These are phyloP conservation scores for Phytophthora niederhauseri DNA, from an alignment of 352 stramenopile species.

Conservation along the genomic window DNA sequence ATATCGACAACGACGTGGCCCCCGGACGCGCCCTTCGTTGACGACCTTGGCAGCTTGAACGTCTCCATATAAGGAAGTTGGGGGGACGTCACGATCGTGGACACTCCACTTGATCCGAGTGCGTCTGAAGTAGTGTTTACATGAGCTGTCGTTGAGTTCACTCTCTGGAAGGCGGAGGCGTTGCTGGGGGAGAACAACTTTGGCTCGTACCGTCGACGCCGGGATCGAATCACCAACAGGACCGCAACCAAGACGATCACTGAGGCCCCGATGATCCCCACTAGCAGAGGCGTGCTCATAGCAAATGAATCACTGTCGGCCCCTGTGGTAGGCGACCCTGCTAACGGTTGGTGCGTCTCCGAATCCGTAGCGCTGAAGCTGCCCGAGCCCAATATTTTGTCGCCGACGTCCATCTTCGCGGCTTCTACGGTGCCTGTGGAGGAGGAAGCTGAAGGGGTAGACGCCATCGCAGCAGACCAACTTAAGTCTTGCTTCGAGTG, in stretches of 20 bases:
- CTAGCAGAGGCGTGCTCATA: slow-evolving; percentile 14
- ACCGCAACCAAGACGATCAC: slow-evolving; percentile 22
- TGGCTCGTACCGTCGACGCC: slow-evolving; percentile 12
- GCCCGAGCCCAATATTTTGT: neutral
- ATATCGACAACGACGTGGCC: slow-evolving; percentile 20
- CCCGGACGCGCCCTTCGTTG: neutral
- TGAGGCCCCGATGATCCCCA: slow-evolving; percentile 23
- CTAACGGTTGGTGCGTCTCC: slow-evolving; percentile 8
- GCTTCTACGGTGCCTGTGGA: slow-evolving; percentile 1
- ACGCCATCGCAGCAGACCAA: slow-evolving; percentile 18
- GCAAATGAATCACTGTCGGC: slow-evolving; percentile 1
- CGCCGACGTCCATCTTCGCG: neutral
- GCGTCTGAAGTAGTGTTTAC: slow-evolving; percentile 6
- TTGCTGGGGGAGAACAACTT: slow-evolving; percentile 28
- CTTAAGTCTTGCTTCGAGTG: slow-evolving; percentile 2
- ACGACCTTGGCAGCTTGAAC: slow-evolving; percentile 25
- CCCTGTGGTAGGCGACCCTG: slow-evolving; percentile 9
- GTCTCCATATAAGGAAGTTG: slow-evolving; percentile 22
- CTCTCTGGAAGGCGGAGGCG: slow-evolving; percentile 24
- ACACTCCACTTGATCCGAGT: slow-evolving; percentile 15
- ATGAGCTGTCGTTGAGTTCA: slow-evolving; percentile 22
- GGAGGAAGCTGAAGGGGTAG: slow-evolving; percentile 23
- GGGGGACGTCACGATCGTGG: slow-evolving; percentile 22
- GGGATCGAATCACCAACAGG: slow-evolving; percentile 24
- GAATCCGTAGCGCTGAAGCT: slow-evolving; percentile 12